Base-by-base conservation (phyloP, 2,329 filamentous ascomycete genomes). In the Alternaria consortialis region DNA sequence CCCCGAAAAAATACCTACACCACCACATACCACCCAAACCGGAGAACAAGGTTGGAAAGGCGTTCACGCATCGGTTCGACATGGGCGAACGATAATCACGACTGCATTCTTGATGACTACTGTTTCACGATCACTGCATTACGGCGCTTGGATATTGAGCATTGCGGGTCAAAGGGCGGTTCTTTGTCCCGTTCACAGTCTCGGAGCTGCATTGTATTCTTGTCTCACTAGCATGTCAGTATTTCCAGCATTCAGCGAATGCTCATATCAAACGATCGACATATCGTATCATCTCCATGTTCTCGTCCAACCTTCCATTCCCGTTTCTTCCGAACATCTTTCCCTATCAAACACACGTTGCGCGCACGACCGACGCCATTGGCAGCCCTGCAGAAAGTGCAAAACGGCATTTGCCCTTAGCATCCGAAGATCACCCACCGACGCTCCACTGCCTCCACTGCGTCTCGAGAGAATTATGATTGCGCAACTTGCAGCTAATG, bases 21-120 rank as follows among this genome's bases (percentile, higher is more conserved):
- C 79, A 81, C 58, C 82, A 83, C 62, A 66, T 79, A 12, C 81
- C 81, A 20, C 80, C 80, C 2, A 77, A 78, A 53, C 69, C 69
- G 13, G 77, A 79, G 58, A 75, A 76, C 53, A 77, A 71, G 58
- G 68, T 77, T 13, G 74, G 72, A 12, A 77, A 77, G 56, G 72
- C 67, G 0, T 55, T 80, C 12, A 71, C 72, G 15, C 77, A 80
- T 50, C 74, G 78, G 12, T 80, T 80, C 46, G 79, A 80, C 42
- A 76, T 79, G 71, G 77, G 78, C 9, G 72, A 80, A 48, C 74
- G 75, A 25, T 78, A 65, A 62, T 25, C 44, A 51, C 20, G 40
- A 40, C 39, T 44, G 17, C 29, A 43, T 31, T 37, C 25, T 58
- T 53, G 39, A 46, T 39, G 39, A 47, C 25, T n/a, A 53, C 29